These are phyloP conservation scores for Paecilomyces sp. DNA, from an alignment of 2,329 filamentous ascomycete genomes.

Conservation along the genomic window DNA sequence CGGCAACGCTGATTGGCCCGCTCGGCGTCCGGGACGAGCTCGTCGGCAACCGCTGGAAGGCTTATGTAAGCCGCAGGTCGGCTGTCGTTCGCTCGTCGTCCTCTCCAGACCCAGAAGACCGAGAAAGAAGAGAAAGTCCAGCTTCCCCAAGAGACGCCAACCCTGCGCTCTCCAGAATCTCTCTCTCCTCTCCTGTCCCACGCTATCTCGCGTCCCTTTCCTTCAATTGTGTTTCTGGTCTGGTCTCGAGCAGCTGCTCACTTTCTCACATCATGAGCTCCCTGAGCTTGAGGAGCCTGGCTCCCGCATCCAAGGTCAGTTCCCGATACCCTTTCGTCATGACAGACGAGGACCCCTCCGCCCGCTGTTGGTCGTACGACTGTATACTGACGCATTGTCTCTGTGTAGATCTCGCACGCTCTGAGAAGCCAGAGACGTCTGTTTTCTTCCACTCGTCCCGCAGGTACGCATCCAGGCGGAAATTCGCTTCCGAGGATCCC, in stretches of 20 bases:
- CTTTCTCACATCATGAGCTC: constrained; percentile 41
- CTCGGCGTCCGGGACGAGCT: constrained; percentile 19
- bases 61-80: constrained; percentile 27
- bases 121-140: constrained; percentile 14
- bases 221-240: constrained; percentile 13
- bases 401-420: constrained; percentile 55
- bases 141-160: constrained; percentile 7
- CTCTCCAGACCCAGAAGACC: constrained; percentile 8
- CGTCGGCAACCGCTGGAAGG: constrained; percentile 24
- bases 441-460: constrained; percentile 81
- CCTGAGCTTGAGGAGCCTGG: constrained; percentile 42
- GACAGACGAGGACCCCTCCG: constrained; percentile 6
- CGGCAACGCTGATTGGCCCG: constrained; percentile 22
- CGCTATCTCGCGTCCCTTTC: constrained; percentile 10
- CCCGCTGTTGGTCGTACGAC: constrained; percentile 6
- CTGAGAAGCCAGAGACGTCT: constrained; percentile 61
- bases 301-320: constrained; percentile 42
- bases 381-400: constrained; percentile 15
- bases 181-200: constrained; percentile 14
- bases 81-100: constrained; percentile 12
- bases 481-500: constrained; percentile 9
- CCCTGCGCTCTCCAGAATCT: constrained; percentile 7
- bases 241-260: constrained; percentile 7
- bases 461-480: constrained; percentile 49
- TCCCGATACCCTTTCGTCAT: constrained; percentile 14